Evolutionary conservation across 441 rosid species (phyloP).

Genomic region (Adansonia madagascariensis): DNA sequence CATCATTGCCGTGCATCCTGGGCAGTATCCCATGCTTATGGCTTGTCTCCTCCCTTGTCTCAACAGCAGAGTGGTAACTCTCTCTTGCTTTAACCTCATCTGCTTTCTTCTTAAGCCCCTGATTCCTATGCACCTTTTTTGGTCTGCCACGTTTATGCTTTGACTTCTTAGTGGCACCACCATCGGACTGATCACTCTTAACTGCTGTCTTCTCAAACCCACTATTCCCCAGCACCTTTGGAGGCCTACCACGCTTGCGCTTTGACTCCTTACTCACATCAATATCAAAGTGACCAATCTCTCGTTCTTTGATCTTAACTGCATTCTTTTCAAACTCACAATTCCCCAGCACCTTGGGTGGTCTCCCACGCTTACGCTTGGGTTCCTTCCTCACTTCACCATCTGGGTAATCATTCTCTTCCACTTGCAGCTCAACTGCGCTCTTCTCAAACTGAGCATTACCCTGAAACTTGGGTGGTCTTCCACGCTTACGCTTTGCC

Average conservation of each 20-base stretch:
- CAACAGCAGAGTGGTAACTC: constrained; percentile 27
- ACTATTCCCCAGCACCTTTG: constrained; percentile 27
- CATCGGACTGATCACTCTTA: not conserved
- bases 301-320: constrained; percentile 29
- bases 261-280: constrained; percentile 28
- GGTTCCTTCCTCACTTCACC: not conserved
- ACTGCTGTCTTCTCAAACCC: constrained; percentile 1
- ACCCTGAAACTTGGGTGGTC: not conserved
- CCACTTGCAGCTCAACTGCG: not conserved
- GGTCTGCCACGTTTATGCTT: constrained; percentile 25
- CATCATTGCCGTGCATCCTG: constrained; percentile 6
- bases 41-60: not conserved
- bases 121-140: constrained; percentile 1
- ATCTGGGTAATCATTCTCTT: not conserved
- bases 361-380: constrained; percentile 28
- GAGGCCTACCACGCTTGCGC: constrained; percentile 34
- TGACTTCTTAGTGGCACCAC: not conserved
- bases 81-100: constrained; percentile 11
- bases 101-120: not conserved
- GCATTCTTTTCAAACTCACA: constrained; percentile 23
- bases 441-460: not conserved
- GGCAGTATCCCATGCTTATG: not conserved
- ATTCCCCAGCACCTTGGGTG: constrained; percentile 30
- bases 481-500: constrained; percentile 26
- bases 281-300: constrained; percentile 26